Conservation (phyloP, 345 rosid genomes). For the Odontarrhena argentea region DNA sequence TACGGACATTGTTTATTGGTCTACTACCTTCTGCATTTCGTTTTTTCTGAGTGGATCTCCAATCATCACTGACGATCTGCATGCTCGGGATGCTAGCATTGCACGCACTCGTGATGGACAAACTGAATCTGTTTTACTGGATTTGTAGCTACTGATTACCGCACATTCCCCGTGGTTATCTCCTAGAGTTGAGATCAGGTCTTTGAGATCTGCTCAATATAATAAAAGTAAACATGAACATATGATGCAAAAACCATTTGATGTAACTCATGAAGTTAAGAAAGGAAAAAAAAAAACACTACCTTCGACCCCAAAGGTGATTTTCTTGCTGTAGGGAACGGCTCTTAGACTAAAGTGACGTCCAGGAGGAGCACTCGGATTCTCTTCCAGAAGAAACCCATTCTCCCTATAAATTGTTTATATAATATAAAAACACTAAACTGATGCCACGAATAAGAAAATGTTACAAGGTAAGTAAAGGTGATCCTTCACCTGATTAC, state of each 20-base stretch:
- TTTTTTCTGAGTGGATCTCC: conserved; percentile 85
- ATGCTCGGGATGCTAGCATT: conserved; percentile 92
- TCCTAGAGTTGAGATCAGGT: conserved; percentile 78
- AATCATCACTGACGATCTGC: conserved; percentile 84
- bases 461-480: conserved; percentile 10
- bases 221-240: conserved; percentile 9
- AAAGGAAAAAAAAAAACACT: conserved; percentile 7
- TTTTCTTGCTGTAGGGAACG: conserved; percentile 90
- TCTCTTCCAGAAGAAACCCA: conserved; percentile 89
- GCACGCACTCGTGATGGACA: conserved; percentile 93
- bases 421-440: not conserved
- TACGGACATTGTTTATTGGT: not conserved
- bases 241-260: not conserved
- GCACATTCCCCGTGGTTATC: conserved; percentile 86
- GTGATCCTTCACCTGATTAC: conserved; percentile 64
- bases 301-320: conserved; percentile 97
- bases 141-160: conserved; percentile 70
- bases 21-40: conserved; percentile 83
- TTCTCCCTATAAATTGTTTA: conserved; percentile 60
- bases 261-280: not conserved
- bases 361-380: conserved; percentile 73
- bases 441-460: not conserved
- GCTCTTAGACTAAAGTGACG: conserved; percentile 69
- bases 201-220: conserved; percentile 75
- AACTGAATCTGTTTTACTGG: conserved; percentile 67